Conservation (phyloP, 2,329 filamentous ascomycete genomes). For the Scedosporium boydii region DNA sequence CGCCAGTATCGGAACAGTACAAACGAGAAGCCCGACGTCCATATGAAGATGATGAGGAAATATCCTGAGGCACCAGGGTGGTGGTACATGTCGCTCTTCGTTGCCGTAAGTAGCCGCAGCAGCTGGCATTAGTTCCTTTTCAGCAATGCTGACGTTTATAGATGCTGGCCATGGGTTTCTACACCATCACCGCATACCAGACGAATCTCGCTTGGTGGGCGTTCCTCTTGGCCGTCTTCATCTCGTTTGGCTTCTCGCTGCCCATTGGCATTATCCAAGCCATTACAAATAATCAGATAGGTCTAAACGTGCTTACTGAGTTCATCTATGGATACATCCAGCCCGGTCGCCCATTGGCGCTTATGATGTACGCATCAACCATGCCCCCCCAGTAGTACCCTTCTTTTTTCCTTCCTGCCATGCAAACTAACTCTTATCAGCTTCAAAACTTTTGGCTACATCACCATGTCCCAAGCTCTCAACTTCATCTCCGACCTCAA, state of each 20-base stretch:
- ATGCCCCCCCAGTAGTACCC: slow-evolving; percentile 9
- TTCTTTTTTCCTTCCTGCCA: background rate
- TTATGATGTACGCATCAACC: slow-evolving; percentile 50
- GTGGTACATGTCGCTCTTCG: slow-evolving; percentile 54
- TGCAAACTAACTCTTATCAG: slow-evolving; percentile 19
- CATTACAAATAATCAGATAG: slow-evolving; percentile 60
- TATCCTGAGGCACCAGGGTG: slow-evolving; percentile 54
- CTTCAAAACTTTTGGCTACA: slow-evolving; percentile 55
- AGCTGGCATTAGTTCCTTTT: background rate
- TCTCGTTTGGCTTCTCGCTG: slow-evolving; percentile 54
- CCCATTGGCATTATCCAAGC: slow-evolving; percentile 63
- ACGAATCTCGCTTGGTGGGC: slow-evolving; percentile 67
- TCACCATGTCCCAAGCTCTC: slow-evolving; percentile 56
- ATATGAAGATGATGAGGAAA: slow-evolving; percentile 55
- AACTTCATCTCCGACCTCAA: slow-evolving; percentile 59
- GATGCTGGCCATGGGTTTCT: slow-evolving; percentile 45
- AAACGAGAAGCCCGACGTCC: slow-evolving; percentile 50
- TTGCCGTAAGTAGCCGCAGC: slow-evolving; percentile 29
- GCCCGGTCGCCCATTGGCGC: slow-evolving; percentile 58
- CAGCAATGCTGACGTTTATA: slow-evolving; percentile 13
- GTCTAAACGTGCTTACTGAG: slow-evolving; percentile 65
- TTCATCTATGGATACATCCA: slow-evolving; percentile 70
- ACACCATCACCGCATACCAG: slow-evolving; percentile 48
- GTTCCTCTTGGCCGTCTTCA: slow-evolving; percentile 55
- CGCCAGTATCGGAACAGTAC: slow-evolving; percentile 49